These are phyloP conservation scores for Trichoderma sp. DNA, from an alignment of 2,329 filamentous ascomycete species.

Conservation along the genomic window DNA sequence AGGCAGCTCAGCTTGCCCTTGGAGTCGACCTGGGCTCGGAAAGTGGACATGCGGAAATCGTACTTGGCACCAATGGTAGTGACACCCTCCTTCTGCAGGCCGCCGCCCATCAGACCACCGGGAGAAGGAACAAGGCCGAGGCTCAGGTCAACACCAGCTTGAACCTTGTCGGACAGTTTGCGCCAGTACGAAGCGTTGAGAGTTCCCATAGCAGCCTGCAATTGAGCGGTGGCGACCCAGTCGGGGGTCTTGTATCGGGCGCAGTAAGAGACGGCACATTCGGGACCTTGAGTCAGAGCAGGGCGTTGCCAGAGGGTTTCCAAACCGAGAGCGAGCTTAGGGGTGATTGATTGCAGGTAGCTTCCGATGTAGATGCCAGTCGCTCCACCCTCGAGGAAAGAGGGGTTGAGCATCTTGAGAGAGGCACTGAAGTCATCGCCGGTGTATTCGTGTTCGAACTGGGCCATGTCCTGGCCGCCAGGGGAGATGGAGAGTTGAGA, in stretches of 20 bases:
- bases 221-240: constrained; percentile 89
- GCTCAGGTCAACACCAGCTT: constrained; percentile 93
- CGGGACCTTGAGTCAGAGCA: constrained; percentile 80
- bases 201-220: constrained; percentile 77
- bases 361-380: constrained; percentile 95
- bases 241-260: constrained; percentile 87
- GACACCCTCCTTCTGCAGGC: constrained; percentile 77
- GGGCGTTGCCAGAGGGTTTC: constrained; percentile 93
- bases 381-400: constrained; percentile 81
- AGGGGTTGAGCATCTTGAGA: constrained; percentile 94
- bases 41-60: constrained; percentile 92
- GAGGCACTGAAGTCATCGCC: constrained; percentile 91
- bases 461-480: constrained; percentile 79
- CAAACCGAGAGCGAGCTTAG: constrained; percentile 79
- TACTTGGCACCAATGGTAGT: constrained; percentile 96
- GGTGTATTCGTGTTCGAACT: constrained; percentile 93
- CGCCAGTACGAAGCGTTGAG: constrained; percentile 94
- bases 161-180: constrained; percentile 87
- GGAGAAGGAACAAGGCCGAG: constrained; percentile 70
- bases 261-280: constrained; percentile 85
- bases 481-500: constrained; percentile 81
- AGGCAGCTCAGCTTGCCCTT: constrained; percentile 89
- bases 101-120: constrained; percentile 71
- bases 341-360: constrained; percentile 91
- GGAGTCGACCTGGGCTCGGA: constrained; percentile 94